phyloP scores from a whole-genome alignment of 1,139 yeast species.

The Nematodospora anomalae region DNA sequence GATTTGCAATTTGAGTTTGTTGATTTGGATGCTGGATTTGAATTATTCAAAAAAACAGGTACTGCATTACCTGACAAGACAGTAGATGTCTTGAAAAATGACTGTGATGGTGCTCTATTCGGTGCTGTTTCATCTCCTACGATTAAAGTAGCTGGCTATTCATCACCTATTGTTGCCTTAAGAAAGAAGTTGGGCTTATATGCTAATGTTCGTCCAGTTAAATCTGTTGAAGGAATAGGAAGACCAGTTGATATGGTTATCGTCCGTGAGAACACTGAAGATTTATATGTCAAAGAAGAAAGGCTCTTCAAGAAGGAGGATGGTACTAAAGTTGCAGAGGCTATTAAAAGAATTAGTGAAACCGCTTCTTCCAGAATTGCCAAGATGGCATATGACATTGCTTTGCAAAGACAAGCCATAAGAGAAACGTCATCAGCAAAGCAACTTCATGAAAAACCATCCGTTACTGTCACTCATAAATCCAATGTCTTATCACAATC shows the following conservation, averaged over 20 bases:
- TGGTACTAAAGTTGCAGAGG: conserved; percentile 89
- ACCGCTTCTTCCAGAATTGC: conserved; percentile 84
- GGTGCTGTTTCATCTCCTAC: conserved; percentile 98
- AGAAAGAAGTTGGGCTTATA: conserved; percentile 92
- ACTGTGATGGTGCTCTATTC: conserved; percentile 95
- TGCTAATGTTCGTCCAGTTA: conserved; percentile 97
- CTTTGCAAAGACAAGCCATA: conserved; percentile 82
- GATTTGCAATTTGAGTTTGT: conserved; percentile 84
- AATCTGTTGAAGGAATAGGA: conserved; percentile 79
- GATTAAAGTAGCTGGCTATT: conserved; percentile 90
- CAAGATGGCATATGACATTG: conserved; percentile 87
- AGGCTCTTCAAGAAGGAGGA: conserved; percentile 66
- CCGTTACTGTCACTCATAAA: conserved; percentile 93
- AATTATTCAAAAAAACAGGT: conserved; percentile 88
- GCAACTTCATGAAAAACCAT: conserved; percentile 54
- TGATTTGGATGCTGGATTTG: conserved; percentile 90
- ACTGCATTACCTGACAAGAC: conserved; percentile 94
- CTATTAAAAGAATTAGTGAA: conserved; percentile 93
- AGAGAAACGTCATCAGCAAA: conserved; percentile 58
- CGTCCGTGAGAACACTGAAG: conserved; percentile 98
- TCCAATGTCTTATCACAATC: conserved; percentile 90
- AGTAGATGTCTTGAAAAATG: conserved; percentile 69
- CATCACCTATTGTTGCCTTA: conserved; percentile 96
- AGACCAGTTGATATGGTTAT: conserved; percentile 96
- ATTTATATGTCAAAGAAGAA: conserved; percentile 92